Base-by-base conservation (phyloP, 352 stramenopile species). In the Blastocystis sp. region DNA sequence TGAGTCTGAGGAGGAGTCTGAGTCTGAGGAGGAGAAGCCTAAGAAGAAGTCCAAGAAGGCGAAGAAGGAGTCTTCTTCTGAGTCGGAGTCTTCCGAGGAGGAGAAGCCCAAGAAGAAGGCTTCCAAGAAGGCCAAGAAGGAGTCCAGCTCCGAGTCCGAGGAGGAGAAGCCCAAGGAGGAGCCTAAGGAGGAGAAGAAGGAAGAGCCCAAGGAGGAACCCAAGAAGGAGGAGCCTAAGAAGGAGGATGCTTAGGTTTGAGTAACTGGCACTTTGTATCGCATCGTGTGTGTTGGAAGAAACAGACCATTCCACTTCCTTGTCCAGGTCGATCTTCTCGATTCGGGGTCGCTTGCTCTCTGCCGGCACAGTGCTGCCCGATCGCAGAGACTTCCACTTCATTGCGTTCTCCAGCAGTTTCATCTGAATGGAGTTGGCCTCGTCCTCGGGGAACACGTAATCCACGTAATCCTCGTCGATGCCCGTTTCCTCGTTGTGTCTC, bases 391-490 rank as follows among this genome's bases (percentile, higher is more conserved):
- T 98, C 97, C 96, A 98, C 82, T 97, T 94, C 76, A 97, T 94
- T 45, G 96, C 96, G 80, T 97, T 96, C 90, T 98, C 94, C 71
- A 99, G 92, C 89, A 99, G 93, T 89, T 98, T 98, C 90, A 98
- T 93, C 91, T 98, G 97, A 48, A 94, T 93, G 70, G 94, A 94
- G 2, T 94, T 94, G 89, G 96, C 94, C 88, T 98, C 93, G 90
- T 99, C 97, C 90, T 99, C 96, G 3, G 96, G 96, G 92, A 99
- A 99, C 74, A 98, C 92, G 90, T 98, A 99, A 90, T 99, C 97
- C 76, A 95, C 98, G 92, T 98, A 98, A 89, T 98, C 96, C 91
- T 99, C 96, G 92, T 95, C 93, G 2, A 92, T 96, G 93, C 57
- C 93, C 93, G 92, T 91, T 92, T 94, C 91, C 91, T 93, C 93